Percentiles rank a stretch among this genome's conserved stretches.
Conservation (phyloP, 2,329 filamentous ascomycete species). For the Grosmannia serpens region DNA sequence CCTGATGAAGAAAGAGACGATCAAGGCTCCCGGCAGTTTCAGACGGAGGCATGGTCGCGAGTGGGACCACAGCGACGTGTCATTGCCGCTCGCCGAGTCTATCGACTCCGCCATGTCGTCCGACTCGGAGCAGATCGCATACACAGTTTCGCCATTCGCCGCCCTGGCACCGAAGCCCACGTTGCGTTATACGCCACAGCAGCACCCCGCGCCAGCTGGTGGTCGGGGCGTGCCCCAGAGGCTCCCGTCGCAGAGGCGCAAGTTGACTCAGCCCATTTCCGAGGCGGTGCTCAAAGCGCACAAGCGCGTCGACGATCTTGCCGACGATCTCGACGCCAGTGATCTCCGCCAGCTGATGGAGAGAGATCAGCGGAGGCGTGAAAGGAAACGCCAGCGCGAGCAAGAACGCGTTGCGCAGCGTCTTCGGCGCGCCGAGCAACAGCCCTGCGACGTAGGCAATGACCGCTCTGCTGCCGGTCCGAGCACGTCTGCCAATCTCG, state of each 20-base stretch:
- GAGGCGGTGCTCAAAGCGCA: slow-evolving; percentile 50
- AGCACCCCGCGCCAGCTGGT: slow-evolving; percentile 41
- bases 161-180: slow-evolving; percentile 79
- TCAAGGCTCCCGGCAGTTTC: slow-evolving; percentile 41
- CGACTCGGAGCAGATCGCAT: slow-evolving; percentile 62
- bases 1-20: slow-evolving; percentile 51
- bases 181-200: slow-evolving; percentile 59
- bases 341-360: slow-evolving; percentile 85
- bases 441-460: slow-evolving; percentile 22
- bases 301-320: slow-evolving; percentile 58
- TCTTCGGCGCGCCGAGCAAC: slow-evolving; percentile 56
- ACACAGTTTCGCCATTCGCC: slow-evolving; percentile 68
- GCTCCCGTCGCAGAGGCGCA: slow-evolving; percentile 38
- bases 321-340: slow-evolving; percentile 73
- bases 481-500: slow-evolving; percentile 30
- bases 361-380: slow-evolving; percentile 67
- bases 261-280: slow-evolving; percentile 41
- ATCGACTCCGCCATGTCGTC: slow-evolving; percentile 67
- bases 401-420: slow-evolving; percentile 55
- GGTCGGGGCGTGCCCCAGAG: slow-evolving; percentile 33
- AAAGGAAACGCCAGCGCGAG: slow-evolving; percentile 59
- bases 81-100: slow-evolving; percentile 62
- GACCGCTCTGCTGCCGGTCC: slow-evolving; percentile 15
- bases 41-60: slow-evolving; percentile 30
- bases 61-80: slow-evolving; percentile 58